Conservation (phyloP, 176 grass and related monocot genomes). For the Leersia perrieri region DNA sequence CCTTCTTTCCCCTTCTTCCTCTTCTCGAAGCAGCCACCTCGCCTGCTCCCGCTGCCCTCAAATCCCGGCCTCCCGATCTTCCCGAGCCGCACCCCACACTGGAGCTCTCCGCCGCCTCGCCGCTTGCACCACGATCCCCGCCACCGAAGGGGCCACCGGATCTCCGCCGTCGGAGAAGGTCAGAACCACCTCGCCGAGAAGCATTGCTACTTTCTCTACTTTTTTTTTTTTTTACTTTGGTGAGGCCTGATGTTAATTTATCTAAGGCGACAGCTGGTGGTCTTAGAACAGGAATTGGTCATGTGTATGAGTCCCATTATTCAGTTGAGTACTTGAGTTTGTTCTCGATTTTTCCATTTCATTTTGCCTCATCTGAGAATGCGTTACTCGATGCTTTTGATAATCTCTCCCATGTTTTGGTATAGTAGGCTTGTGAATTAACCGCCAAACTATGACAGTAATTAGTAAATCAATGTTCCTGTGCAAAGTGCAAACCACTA, state of each 20-base stretch:
- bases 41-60: not conserved
- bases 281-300: not conserved
- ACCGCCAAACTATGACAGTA: not conserved
- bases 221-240: not conserved
- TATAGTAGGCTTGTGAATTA: not conserved
- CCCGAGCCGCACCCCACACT: not conserved
- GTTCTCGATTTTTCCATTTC: not conserved
- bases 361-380: not conserved
- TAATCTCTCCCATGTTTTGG: not conserved
- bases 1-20: not conserved
- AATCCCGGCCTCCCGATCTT: not conserved
- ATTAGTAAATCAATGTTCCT: not conserved
- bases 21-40: not conserved
- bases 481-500: no score
- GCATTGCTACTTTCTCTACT: not conserved
- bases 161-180: not conserved
- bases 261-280: no score
- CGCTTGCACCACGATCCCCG: not conserved
- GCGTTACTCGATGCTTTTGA: not conserved
- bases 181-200: not conserved
- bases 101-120: not conserved
- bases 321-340: not conserved
- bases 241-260: not conserved
- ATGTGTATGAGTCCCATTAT: not conserved
- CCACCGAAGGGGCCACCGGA: not conserved